These are phyloP conservation scores for Beauveria pseudobassiana DNA, from an alignment of 2,329 filamentous ascomycete species.

Conservation along the genomic window DNA sequence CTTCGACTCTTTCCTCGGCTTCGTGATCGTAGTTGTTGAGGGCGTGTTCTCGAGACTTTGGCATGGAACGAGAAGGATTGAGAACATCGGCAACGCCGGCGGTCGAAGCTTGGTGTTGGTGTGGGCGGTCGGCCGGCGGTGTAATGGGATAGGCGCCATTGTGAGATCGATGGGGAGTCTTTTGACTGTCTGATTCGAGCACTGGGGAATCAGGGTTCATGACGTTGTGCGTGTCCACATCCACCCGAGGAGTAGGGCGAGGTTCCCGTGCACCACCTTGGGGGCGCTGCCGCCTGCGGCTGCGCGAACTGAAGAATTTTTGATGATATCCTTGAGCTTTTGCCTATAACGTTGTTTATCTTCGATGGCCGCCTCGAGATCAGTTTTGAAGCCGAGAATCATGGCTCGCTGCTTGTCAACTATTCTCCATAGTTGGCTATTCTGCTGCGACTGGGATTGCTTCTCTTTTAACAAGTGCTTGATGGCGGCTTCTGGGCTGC, in stretches of 20 bases:
- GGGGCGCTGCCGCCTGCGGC: conserved; percentile 17
- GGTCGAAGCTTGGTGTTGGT: conserved; percentile 25
- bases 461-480: conserved; percentile 87
- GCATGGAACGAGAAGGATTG: conserved; percentile 52
- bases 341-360: conserved; percentile 92
- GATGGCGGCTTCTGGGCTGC: conserved; percentile 83
- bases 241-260: conserved; percentile 16
- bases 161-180: conserved; percentile 51
- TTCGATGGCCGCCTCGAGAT: conserved; percentile 81
- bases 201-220: conserved; percentile 38
- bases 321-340: conserved; percentile 71
- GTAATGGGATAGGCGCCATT: conserved; percentile 58
- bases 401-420: conserved; percentile 95
- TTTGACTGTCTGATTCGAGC: conserved; percentile 42
- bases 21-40: conserved; percentile 49
- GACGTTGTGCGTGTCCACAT: conserved; percentile 17
- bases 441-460: conserved; percentile 79
- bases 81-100: conserved; percentile 44
- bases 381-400: conserved; percentile 89
- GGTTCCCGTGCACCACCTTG: conserved; percentile 8
- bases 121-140: conserved; percentile 47
- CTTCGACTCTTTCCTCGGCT: conserved; percentile 40
- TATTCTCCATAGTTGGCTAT: conserved; percentile 86
- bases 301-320: conserved; percentile 27
- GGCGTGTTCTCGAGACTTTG: conserved; percentile 52